Evolutionary conservation across 257 asterid genomes (phyloP), one percentile per base, ranked within the genome.

Genomic region (Misopates orontium): DNA sequence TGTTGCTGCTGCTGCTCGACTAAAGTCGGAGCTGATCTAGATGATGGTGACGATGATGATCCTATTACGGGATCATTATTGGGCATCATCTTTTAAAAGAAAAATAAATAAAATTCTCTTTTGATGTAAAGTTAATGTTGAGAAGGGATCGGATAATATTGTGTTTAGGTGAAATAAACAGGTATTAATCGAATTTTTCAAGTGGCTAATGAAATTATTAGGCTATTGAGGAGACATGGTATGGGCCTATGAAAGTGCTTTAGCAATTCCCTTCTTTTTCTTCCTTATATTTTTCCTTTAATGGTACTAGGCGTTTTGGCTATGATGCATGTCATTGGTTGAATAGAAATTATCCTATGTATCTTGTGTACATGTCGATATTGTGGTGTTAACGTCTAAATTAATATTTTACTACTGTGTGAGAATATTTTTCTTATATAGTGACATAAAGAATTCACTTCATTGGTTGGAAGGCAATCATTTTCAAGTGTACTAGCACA

Each of bases 211-310:
- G 72, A 83, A 79, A 84, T 81, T 70, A 83, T 72, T 79, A 71
- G 69, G 68, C 50, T 47, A 73, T 56, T 57, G 80, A 80, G 86
- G 85, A 78, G 89, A 84, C 92, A 83, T 47, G 55, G 69, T 20
- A 90, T 82, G 91, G 91, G 65, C 91, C 97, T 70, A 80, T 67
- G 73, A 59, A 82, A 86, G 77, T 85, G 95, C 85, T 81, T 84
- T 86, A 68, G 57, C 59, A 40, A 36, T 28, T 56, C 75, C 55
- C 64, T 59, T 83, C 81, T 83, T 79, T 82, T 82, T 84, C 83
- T 78, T 82, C 80, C 73, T 73, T 77, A 77, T 70, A 70, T 67
- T 82, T 86, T 83, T 71, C 79, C 83, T 80, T 85, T 82, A 78
- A 76, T 75, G 73, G 82, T 79, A 81, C 88, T 64, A 77, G 79